Percentiles rank a stretch among this genome's conserved stretches.
phyloP scores from a whole-genome alignment of 2,329 filamentous ascomycete species.

The Grosmannia penicillata region DNA sequence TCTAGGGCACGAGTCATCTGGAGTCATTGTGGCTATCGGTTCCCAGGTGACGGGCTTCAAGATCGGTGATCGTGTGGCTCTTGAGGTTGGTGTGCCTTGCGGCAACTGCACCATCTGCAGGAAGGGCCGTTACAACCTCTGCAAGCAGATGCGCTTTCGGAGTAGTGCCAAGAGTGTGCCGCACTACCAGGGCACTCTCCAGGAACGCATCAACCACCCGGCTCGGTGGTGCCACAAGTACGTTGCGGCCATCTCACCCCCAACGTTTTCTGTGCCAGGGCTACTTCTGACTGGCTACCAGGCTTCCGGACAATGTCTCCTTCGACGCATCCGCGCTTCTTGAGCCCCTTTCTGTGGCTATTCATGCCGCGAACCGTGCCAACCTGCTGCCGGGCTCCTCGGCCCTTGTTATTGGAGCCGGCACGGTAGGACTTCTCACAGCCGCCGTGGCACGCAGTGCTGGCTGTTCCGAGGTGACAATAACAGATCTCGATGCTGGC shows the following conservation, averaged over 20 bases:
- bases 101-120: conserved; percentile 34
- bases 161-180: conserved; percentile 49
- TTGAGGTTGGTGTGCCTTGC: conserved; percentile 42
- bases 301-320: conserved; percentile 42
- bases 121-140: conserved; percentile 45
- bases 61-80: conserved; percentile 42
- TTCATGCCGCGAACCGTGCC: conserved; percentile 45
- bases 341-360: conserved; percentile 46
- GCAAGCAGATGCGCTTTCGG: conserved; percentile 45
- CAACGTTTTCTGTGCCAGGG: neutral
- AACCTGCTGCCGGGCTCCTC: conserved; percentile 35
- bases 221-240: conserved; percentile 48
- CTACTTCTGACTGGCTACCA: too few species aligned
- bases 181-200: conserved; percentile 47
- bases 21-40: conserved; percentile 40
- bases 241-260: conserved; percentile 10
- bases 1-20: conserved; percentile 48
- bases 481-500: conserved; percentile 44
- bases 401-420: conserved; percentile 49
- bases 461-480: conserved; percentile 43
- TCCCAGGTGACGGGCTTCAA: conserved; percentile 35
- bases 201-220: conserved; percentile 48
- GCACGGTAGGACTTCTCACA: conserved; percentile 47
- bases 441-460: conserved; percentile 47
- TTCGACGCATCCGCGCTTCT: conserved; percentile 46